Conservation (phyloP, 2,329 filamentous ascomycete genomes). For the Colletotrichum trifolii region DNA sequence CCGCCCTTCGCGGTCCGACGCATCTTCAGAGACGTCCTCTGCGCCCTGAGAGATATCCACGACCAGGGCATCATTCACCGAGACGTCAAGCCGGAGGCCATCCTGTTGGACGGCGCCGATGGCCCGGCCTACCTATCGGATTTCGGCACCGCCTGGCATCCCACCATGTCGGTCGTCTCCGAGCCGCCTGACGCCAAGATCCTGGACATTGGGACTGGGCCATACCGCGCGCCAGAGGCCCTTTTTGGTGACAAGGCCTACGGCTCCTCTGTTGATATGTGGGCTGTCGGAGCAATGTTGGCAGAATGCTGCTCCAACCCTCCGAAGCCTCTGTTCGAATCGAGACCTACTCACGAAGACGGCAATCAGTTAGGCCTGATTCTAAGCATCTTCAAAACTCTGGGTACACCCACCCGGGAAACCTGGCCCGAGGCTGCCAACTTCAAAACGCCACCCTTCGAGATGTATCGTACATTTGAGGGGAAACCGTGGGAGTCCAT, state of each 20-base stretch:
- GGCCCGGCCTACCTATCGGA: conserved; percentile 86
- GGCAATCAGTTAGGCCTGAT: conserved; percentile 94
- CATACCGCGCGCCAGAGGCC: conserved; percentile 90
- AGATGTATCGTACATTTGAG: conserved; percentile 85
- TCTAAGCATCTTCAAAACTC: conserved; percentile 88
- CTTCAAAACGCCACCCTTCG: conserved; percentile 84
- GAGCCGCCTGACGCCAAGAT: conserved; percentile 80
- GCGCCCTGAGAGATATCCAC: conserved; percentile 79
- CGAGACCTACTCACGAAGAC: conserved; percentile 76
- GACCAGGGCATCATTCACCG: conserved; percentile 84
- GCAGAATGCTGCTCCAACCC: conserved; percentile 74
- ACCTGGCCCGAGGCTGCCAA: conserved; percentile 83
- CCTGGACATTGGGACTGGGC: conserved; percentile 91
- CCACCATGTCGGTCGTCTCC: conserved; percentile 63
- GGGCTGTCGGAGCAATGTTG: conserved; percentile 86
- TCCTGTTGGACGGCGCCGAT: conserved; percentile 74
- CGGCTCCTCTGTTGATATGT: conserved; percentile 81
- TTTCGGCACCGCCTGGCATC: conserved; percentile 92
- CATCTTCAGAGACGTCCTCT: conserved; percentile 75
- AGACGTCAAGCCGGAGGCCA: conserved; percentile 92
- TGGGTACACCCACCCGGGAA: conserved; percentile 85
- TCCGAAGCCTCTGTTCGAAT: conserved; percentile 80
- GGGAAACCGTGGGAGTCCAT: conserved; percentile 75
- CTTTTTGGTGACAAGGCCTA: conserved; percentile 87
- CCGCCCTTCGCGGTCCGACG: conserved; percentile 45